These are phyloP conservation scores for Arxiozyma slooffiae DNA, from an alignment of 1,139 yeast species.

Conservation along the genomic window DNA sequence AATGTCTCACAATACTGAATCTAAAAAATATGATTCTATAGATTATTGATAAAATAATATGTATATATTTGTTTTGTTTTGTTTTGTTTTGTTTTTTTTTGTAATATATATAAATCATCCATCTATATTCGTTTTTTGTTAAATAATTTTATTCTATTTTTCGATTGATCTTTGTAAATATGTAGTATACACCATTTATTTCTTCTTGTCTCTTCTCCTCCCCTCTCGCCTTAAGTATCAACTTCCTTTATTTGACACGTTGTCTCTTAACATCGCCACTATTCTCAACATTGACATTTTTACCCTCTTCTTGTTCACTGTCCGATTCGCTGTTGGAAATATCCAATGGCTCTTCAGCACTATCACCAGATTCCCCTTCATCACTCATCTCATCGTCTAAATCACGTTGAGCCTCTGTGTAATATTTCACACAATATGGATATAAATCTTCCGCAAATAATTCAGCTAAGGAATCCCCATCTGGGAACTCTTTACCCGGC, in stretches of 20 bases:
- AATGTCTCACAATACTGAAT: not conserved
- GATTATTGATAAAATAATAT: not conserved
- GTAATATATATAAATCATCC: not conserved
- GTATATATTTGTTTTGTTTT: too few relatives aligned
- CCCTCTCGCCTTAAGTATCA: not conserved
- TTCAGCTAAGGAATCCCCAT: constrained; percentile 60
- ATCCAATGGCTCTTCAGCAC: constrained; percentile 25
- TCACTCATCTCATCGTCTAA: constrained; percentile 46
- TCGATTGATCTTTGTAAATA: not conserved
- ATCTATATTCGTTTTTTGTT: not conserved
- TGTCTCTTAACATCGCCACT: constrained; percentile 5
- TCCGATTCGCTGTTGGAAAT: constrained; percentile 8
- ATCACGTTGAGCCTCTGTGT: constrained; percentile 52
- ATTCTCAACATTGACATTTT: constrained; percentile 1
- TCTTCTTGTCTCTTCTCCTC: not conserved
- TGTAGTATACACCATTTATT: too few relatives aligned
- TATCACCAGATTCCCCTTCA: constrained; percentile 40
- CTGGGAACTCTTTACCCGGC: constrained; percentile 63
- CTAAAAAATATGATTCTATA: not conserved
- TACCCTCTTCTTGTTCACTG: constrained; percentile 7
- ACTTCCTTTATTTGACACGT: not conserved
- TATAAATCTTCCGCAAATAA: constrained; percentile 56
- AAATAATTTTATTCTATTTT: too few relatives aligned
- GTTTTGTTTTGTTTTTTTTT: too few relatives aligned
- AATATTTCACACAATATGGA: constrained; percentile 64